Conservation (phyloP, 140 eudicot species). For the Oenanthe javanica region DNA sequence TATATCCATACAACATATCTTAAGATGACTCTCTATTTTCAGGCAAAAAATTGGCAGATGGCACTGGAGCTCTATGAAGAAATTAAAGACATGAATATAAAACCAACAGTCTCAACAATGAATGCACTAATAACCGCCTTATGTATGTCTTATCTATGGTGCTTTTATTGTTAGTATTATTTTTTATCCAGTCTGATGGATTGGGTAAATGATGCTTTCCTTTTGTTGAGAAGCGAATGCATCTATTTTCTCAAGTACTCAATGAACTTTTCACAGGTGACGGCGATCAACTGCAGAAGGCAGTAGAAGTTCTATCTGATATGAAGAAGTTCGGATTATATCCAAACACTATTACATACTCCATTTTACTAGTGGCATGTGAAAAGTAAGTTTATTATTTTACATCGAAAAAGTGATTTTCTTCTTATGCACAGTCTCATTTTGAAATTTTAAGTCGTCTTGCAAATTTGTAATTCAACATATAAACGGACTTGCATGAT, state of each 20-base stretch:
- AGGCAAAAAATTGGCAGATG: constrained; percentile 86
- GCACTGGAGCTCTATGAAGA: constrained; percentile 83
- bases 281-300: constrained; percentile 69
- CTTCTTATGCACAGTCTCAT: background rate
- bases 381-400: constrained; percentile 62
- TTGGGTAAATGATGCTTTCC: background rate
- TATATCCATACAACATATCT: background rate
- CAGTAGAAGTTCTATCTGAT: constrained; percentile 58
- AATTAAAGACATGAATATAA: constrained; percentile 47
- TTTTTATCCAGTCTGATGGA: background rate
- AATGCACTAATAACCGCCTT: constrained; percentile 89
- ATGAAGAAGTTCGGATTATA: constrained; percentile 62
- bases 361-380: constrained; percentile 82
- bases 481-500: background rate
- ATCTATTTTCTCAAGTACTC: background rate
- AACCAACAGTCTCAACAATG: constrained; percentile 74
- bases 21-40: constrained; percentile 15
- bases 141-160: constrained; percentile 51
- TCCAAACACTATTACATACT: constrained; percentile 86
- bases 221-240: background rate
- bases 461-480: background rate
- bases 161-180: constrained; percentile 7
- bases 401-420: background rate
- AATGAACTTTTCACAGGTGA: constrained; percentile 46
- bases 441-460: background rate